Evolutionary conservation across 169 alveolate species (phyloP).

Genomic region (Eimeria zaria): DNA sequence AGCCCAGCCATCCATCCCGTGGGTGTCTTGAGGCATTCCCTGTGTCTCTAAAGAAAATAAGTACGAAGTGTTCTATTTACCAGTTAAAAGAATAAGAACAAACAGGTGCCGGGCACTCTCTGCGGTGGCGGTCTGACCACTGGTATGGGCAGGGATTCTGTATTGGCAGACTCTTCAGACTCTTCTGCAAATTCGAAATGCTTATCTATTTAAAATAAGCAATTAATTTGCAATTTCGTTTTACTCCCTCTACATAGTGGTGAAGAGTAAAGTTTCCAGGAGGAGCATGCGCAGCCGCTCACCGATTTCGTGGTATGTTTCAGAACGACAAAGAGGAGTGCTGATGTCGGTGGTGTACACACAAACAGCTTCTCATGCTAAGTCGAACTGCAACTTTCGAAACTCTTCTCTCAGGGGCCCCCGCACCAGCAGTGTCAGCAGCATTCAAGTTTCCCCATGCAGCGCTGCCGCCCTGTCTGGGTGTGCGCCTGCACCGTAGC

Average conservation of each 20-base stretch:
- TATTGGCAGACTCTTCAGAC: background rate
- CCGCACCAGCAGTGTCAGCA: background rate
- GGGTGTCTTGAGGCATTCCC: background rate
- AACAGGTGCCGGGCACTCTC: background rate
- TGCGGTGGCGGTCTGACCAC: constrained; percentile 14
- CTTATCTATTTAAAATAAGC: background rate
- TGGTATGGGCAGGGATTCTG: background rate
- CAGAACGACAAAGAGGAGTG: background rate
- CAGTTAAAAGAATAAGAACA: background rate
- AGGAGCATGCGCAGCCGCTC: constrained; percentile 9
- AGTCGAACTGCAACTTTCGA: no score
- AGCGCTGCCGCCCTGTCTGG: background rate
- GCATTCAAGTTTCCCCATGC: background rate
- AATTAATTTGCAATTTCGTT: background rate
- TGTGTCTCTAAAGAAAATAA: background rate
- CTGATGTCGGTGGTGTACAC: background rate
- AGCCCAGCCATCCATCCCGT: background rate
- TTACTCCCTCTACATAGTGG: background rate
- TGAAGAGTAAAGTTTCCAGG: background rate
- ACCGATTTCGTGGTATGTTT: background rate
- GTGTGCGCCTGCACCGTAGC: background rate
- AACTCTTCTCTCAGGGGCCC: background rate
- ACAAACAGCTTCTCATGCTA: background rate
- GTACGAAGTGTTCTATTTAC: background rate
- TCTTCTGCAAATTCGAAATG: background rate